Conservation (phyloP, 2,329 filamentous ascomycete genomes). For the Sphaceloma murrayae region DNA sequence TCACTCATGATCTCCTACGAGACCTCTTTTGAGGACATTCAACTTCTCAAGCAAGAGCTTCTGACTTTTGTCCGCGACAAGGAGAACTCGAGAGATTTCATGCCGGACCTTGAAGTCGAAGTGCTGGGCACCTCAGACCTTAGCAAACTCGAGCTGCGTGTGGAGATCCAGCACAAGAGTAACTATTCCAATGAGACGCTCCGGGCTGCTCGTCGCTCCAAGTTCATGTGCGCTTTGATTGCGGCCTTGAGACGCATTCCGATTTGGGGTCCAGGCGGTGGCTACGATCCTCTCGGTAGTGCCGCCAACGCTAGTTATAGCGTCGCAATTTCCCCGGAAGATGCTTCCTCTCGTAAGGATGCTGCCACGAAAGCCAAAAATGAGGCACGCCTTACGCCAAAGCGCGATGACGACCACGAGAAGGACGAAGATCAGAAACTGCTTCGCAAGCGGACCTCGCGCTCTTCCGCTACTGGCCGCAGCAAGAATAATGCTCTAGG, state of each 20-base stretch:
- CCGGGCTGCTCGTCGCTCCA: conserved; percentile 71
- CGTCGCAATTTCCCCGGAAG: conserved; percentile 61
- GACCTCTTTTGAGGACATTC: conserved; percentile 81
- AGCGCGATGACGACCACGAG: conserved; percentile 23
- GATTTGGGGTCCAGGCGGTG: conserved; percentile 72
- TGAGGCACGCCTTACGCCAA: conserved; percentile 53
- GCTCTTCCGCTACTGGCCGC: conserved; percentile 18
- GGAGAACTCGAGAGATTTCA: conserved; percentile 86
- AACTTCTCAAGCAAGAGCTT: conserved; percentile 75
- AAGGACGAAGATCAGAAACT: conserved; percentile 21
- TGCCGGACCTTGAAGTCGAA: conserved; percentile 69
- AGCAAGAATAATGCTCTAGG: conserved; percentile 30
- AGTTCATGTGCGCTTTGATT: conserved; percentile 92
- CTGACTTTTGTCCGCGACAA: conserved; percentile 70
- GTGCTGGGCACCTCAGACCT: conserved; percentile 71
- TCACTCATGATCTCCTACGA: conserved; percentile 74
- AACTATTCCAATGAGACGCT: conserved; percentile 62
- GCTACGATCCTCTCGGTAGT: conserved; percentile 50
- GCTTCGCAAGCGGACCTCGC: conserved; percentile 5
- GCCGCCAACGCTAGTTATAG: conserved; percentile 69
- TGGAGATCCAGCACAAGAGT: conserved; percentile 78
- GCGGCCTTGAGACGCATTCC: conserved; percentile 78
- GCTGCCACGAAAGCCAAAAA: conserved; percentile 42
- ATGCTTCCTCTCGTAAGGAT: conserved; percentile 53
- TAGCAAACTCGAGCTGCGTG: conserved; percentile 74